These are phyloP conservation scores for Alternaria conjuncta DNA, from an alignment of 2,329 filamentous ascomycete species.

Conservation along the genomic window DNA sequence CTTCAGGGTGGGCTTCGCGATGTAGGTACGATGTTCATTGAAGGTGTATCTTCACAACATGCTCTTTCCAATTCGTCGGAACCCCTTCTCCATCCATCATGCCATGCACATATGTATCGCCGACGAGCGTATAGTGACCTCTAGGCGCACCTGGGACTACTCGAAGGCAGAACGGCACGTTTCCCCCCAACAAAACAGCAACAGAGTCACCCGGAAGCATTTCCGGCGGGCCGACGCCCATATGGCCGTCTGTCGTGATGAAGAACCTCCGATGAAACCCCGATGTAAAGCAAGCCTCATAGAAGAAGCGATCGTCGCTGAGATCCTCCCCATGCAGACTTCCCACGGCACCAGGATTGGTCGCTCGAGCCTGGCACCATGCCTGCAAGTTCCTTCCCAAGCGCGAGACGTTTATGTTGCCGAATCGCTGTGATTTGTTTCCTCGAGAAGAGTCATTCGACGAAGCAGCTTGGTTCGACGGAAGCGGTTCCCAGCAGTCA, in stretches of 20 bases:
- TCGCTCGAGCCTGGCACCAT: not conserved
- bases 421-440: not conserved
- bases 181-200: conserved; percentile 21
- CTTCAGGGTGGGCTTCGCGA: not conserved
- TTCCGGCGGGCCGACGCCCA: conserved; percentile 21
- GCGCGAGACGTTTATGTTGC: not conserved
- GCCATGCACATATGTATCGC: conserved; percentile 22
- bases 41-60: not conserved
- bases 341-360: not conserved
- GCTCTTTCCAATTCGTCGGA: not conserved
- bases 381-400: not conserved
- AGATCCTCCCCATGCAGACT: not conserved
- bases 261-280: conserved; percentile 16
- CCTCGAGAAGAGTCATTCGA: not conserved
- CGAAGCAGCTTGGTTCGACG: not conserved
- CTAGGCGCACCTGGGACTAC: not conserved
- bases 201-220: conserved; percentile 18
- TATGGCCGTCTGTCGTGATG: conserved; percentile 21
- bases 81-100: conserved; percentile 28
- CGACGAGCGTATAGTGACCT: conserved; percentile 8
- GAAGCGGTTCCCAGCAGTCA: not conserved
- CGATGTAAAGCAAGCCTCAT: conserved; percentile 2
- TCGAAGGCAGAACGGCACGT: conserved; percentile 23
- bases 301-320: not conserved
- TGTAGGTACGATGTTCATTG: too few species aligned